Evolutionary conservation across 2,329 filamentous ascomycete genomes (phyloP).

Genomic region (Colletotrichum magnum): DNA sequence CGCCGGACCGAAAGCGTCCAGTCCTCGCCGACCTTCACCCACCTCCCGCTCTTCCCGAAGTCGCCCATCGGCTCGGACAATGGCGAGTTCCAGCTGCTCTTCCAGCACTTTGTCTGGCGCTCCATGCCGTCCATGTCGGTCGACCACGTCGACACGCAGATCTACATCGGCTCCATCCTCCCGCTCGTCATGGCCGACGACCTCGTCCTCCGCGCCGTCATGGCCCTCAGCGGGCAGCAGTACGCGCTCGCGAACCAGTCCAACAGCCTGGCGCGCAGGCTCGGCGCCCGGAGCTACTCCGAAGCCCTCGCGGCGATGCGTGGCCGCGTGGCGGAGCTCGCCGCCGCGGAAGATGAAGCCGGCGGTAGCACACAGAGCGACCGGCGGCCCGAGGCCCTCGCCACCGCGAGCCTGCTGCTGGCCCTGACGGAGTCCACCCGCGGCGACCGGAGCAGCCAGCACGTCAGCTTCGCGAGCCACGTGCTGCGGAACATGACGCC

Average conservation of each 20-base stretch:
- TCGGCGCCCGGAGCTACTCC: conserved; percentile 5
- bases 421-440: not conserved
- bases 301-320: not conserved
- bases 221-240: not conserved
- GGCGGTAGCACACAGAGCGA: rapidly evolving
- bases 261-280: not conserved
- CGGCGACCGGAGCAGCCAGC: not conserved
- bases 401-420: not conserved
- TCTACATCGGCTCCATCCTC: not conserved
- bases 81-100: not conserved
- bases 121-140: conserved; percentile 16
- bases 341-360: no score
- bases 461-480: conserved; percentile 12
- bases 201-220: not conserved
- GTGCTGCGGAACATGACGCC: conserved; percentile 2
- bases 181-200: not conserved
- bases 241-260: not conserved
- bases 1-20: no score
- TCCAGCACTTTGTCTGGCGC: not conserved
- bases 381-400: not conserved
- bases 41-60: not conserved
- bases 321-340: not conserved
- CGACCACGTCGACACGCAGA: not conserved
- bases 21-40: not conserved
- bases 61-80: not conserved